Evolutionary conservation across 805 yeast genomes (phyloP).

Genomic region (Danielia oregonensis): DNA sequence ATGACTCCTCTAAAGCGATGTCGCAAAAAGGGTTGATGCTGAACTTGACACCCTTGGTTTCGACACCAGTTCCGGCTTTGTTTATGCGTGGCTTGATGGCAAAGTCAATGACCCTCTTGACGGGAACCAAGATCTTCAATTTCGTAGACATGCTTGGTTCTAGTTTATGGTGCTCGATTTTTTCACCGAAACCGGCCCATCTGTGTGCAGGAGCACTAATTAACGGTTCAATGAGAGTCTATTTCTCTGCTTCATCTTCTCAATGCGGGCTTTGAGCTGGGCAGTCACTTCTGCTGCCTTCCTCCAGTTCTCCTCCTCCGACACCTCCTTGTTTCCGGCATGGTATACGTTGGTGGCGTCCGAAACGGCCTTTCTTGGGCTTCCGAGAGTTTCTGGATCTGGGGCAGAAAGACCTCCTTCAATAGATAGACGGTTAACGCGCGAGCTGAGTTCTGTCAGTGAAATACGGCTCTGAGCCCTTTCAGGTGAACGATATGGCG

Average conservation of each 20-base stretch:
- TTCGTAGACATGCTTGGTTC: constrained; percentile 29
- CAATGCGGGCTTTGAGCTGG: constrained; percentile 81
- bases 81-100: constrained; percentile 92
- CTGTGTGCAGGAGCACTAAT: constrained; percentile 12
- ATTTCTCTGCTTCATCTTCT: constrained; percentile 75
- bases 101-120: constrained; percentile 90
- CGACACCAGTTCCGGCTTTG: constrained; percentile 78
- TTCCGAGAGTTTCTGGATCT: constrained; percentile 8
- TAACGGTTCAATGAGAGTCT: constrained; percentile 13
- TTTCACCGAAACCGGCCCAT: constrained; percentile 2
- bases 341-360: constrained; percentile 14
- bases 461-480: constrained; percentile 19
- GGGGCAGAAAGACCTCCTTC: constrained; percentile 18
- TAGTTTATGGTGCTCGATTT: not conserved
- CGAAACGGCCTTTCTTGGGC: constrained; percentile 4
- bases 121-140: constrained; percentile 81
- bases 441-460: constrained; percentile 36
- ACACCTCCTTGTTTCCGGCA: constrained; percentile 23
- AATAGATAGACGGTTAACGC: constrained; percentile 40
- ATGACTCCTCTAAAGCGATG: constrained; percentile 94
- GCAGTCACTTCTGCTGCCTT: constrained; percentile 88
- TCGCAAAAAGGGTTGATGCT: constrained; percentile 97
- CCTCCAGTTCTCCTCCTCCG: constrained; percentile 72
- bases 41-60: constrained; percentile 85
- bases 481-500: constrained; percentile 15